Percentiles rank a stretch among this genome's conserved stretches.
Conservation (phyloP, 768 basidiomycete genomes). For the Auricularia auricula-judae region DNA sequence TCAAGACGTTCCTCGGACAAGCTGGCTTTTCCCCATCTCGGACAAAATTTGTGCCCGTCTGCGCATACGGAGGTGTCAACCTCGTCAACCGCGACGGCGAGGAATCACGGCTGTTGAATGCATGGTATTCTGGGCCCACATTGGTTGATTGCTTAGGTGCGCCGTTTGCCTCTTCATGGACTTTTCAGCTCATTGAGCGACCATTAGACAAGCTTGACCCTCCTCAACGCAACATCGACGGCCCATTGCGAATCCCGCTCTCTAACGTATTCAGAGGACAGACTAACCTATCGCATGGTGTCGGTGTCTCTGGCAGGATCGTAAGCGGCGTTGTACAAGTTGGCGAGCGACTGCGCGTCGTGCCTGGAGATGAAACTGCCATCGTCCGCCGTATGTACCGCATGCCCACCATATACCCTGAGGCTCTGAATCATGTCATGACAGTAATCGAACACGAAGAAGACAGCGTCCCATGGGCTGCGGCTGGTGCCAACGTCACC, state of each 20-base stretch:
- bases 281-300: conserved; percentile 50
- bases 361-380: conserved; percentile 88
- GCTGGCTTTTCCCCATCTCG: conserved; percentile 77
- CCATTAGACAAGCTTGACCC: conserved; percentile 69
- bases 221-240: conserved; percentile 62
- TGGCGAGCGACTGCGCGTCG: conserved; percentile 73
- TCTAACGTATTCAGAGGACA: conserved; percentile 93
- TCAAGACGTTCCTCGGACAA: conserved; percentile 75
- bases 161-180: conserved; percentile 8
- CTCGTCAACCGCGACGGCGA: conserved; percentile 42
- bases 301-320: conserved; percentile 72
- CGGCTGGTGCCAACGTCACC: conserved; percentile 83
- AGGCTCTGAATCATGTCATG: too few relatives aligned
- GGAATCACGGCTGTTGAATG: conserved; percentile 33
- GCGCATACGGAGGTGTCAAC: conserved; percentile 85
- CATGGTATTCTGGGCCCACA: conserved; percentile 83
- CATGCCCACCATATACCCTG: neutral
- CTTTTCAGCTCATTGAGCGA: neutral
- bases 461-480: conserved; percentile 69
- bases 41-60: conserved; percentile 78
- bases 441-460: conserved; percentile 85
- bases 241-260: conserved; percentile 77
- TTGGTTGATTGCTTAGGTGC: conserved; percentile 75
- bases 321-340: conserved; percentile 86
- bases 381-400: conserved; percentile 52